phyloP scores from a whole-genome alignment of 257 asterid species.

The Sherardia arvensis region DNA sequence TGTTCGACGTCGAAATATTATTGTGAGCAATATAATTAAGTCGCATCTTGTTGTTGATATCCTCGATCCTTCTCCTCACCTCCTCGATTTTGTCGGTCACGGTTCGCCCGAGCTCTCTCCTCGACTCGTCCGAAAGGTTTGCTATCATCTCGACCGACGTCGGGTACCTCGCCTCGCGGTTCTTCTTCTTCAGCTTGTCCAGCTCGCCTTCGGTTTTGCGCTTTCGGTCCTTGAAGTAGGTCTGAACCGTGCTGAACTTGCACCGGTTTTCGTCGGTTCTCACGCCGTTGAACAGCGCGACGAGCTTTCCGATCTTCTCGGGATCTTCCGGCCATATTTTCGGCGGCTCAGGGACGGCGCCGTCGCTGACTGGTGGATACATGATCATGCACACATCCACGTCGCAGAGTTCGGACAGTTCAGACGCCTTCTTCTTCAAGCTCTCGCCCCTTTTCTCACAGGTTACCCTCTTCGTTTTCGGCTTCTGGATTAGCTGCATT shows the following conservation, averaged over 20 bases:
- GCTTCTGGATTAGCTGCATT: background rate
- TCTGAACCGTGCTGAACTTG: background rate
- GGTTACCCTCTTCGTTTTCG: background rate
- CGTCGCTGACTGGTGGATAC: background rate
- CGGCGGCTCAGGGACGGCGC: background rate
- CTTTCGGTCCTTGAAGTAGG: slow-evolving; percentile 2
- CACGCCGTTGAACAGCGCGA: background rate
- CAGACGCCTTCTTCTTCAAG: slow-evolving; percentile 10
- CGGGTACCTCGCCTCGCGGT: slow-evolving; percentile 2
- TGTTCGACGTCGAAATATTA: no score
- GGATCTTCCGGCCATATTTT: background rate
- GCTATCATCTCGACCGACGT: background rate
- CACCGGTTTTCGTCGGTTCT: background rate
- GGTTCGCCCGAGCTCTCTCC: background rate
- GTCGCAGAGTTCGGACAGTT: slow-evolving; percentile 7
- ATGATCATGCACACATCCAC: slow-evolving; percentile 3
- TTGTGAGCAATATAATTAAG: no score
- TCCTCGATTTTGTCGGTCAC: background rate
- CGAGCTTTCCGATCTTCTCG: background rate
- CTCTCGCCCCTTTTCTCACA: slow-evolving; percentile 1
- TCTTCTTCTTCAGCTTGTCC: background rate
- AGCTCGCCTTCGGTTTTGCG: background rate
- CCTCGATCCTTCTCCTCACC: background rate
- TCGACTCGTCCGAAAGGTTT: background rate
- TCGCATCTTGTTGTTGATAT: background rate